Evolutionary conservation across 768 basidiomycete species (phyloP).

Genomic region (Cantharellus cinnabarinus): DNA sequence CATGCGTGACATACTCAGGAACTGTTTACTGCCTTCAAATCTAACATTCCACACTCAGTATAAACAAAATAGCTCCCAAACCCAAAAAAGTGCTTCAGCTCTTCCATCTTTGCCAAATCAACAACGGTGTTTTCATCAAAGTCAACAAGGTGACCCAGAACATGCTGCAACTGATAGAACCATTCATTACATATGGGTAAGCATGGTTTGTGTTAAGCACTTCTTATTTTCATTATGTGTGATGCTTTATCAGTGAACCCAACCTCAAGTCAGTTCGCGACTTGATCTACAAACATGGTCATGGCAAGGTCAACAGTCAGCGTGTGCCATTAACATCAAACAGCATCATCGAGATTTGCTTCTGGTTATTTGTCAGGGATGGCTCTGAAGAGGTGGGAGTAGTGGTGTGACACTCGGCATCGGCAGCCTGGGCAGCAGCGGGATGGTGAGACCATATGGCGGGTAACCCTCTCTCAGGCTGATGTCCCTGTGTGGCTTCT

Average conservation of each 20-base stretch:
- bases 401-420: too few species aligned
- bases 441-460: too few species aligned
- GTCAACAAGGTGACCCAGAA: constrained; percentile 90
- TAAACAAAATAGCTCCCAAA: constrained; percentile 98
- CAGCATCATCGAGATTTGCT: constrained; percentile 93
- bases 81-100: constrained; percentile 98
- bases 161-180: constrained; percentile 95
- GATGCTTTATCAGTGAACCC: constrained; percentile 42
- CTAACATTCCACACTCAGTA: constrained; percentile 30
- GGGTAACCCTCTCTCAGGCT: too few species aligned
- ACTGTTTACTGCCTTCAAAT: too few species aligned
- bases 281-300: constrained; percentile 98
- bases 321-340: constrained; percentile 92
- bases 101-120: constrained; percentile 96
- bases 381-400: too few species aligned
- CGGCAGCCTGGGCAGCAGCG: too few species aligned
- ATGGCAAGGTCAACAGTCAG: constrained; percentile 95
- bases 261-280: constrained; percentile 94
- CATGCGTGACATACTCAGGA: too few species aligned
- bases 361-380: too few species aligned
- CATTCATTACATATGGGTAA: constrained; percentile 92
- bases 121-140: constrained; percentile 97
- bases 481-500: too few species aligned
- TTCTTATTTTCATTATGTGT: constrained; percentile 2
- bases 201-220: constrained; percentile 12